Conservation (phyloP, 2,329 filamentous ascomycete species). For the Diaporthe longicolla region DNA sequence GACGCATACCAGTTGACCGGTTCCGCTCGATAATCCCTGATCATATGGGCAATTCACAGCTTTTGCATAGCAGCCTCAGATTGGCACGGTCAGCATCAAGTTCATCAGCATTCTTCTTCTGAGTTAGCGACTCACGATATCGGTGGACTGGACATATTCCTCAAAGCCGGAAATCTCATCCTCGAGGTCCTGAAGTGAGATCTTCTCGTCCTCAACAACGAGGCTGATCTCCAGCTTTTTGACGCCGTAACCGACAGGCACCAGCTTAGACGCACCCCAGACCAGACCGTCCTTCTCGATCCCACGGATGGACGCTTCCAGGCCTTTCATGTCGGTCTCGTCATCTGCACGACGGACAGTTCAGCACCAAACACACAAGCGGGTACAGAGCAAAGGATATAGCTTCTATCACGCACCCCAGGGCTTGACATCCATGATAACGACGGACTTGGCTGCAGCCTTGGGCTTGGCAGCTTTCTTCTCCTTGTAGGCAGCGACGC, state of each 20-base stretch:
- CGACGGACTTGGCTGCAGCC: conserved; percentile 93
- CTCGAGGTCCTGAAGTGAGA: conserved; percentile 89
- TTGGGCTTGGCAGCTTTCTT: conserved; percentile 97
- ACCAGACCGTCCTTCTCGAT: conserved; percentile 95
- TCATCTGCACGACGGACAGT: conserved; percentile 72
- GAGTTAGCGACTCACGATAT: conserved; percentile 68
- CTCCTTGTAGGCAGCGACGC: conserved; percentile 92
- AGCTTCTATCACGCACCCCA: conserved; percentile 80
- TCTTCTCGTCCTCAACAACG: conserved; percentile 96
- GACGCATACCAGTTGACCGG: no score
- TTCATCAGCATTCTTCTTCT: neutral
- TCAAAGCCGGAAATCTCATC: conserved; percentile 86
- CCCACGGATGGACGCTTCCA: conserved; percentile 84
- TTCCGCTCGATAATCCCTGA: neutral
- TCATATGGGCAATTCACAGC: conserved; percentile 7
- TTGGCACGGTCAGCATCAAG: conserved; percentile 19
- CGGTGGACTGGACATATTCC: conserved; percentile 96
- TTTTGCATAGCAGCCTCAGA: conserved; percentile 23
- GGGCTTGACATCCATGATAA: conserved; percentile 97
- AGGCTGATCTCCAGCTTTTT: conserved; percentile 99
- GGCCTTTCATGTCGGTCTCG: conserved; percentile 89
- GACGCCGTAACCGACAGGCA: conserved; percentile 95
- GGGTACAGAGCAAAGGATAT: neutral
- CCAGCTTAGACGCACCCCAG: conserved; percentile 93
- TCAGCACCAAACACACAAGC: neutral